These are phyloP conservation scores for Sphagnum tenellum DNA, from an alignment of 225 moss, liverwort and hornwort species.

Conservation along the genomic window DNA sequence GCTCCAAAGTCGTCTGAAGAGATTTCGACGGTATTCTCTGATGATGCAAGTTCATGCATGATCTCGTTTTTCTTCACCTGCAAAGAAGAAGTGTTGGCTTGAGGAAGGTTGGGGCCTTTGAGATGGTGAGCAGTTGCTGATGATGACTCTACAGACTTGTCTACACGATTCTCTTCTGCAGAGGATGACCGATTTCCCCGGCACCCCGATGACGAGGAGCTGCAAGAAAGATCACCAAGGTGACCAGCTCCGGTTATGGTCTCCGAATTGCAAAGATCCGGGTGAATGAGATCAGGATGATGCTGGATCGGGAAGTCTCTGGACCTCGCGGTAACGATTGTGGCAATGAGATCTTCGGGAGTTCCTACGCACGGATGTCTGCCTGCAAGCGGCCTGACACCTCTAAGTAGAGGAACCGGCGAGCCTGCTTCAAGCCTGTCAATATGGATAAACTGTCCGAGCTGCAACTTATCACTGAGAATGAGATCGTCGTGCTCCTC, in stretches of 20 bases:
- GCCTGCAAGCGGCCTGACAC: slow-evolving; percentile 41
- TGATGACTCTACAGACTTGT: slow-evolving; percentile 39
- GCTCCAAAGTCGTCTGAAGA: slow-evolving; percentile 46
- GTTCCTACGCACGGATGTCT: slow-evolving; percentile 41
- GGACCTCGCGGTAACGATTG: slow-evolving; percentile 23
- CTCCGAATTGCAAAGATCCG: slow-evolving; percentile 49
- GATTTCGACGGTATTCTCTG: slow-evolving; percentile 46
- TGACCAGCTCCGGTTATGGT: slow-evolving; percentile 31
- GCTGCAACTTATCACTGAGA: slow-evolving; percentile 41
- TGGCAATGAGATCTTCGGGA: slow-evolving; percentile 44
- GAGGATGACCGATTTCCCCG: neutral
- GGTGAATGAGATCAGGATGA: slow-evolving; percentile 50
- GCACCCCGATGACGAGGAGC: neutral
- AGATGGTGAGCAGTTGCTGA: slow-evolving; percentile 12
- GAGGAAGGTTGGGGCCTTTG: slow-evolving; percentile 11
- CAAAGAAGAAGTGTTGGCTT: neutral
- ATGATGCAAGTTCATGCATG: slow-evolving; percentile 1
- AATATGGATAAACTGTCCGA: slow-evolving; percentile 50
- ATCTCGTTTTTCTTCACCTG: slow-evolving; percentile 26
- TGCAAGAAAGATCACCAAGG: slow-evolving; percentile 10
- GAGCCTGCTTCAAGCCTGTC: slow-evolving; percentile 41
- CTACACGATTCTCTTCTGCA: slow-evolving; percentile 33
- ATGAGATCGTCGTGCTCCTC: slow-evolving; percentile 53
- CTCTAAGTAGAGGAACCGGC: slow-evolving; percentile 36
- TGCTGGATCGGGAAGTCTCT: slow-evolving; percentile 9